Base-by-base conservation (phyloP, 352 stramenopile species). In the Aphanomyces astaci region DNA sequence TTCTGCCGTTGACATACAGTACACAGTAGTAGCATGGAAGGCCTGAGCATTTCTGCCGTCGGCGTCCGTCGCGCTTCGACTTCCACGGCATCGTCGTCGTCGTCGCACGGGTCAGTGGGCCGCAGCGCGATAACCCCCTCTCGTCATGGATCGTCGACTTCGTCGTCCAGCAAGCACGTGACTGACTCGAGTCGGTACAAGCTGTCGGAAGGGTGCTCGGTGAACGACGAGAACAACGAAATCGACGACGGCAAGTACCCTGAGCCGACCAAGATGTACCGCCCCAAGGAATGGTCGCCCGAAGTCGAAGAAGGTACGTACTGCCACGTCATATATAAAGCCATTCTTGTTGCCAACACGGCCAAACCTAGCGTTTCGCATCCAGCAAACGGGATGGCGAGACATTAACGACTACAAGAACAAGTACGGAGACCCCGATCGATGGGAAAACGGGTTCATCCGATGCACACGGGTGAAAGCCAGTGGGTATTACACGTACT, bases 401-500 rank as follows among this genome's bases (percentile, higher is more conserved):
- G 85, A 93, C 55, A 72, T 91, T 51, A 89, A 89, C 52, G 83
- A 91, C 74, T 91, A 93, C 74, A 87, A 84, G 74, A 78, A 88
- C 66, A 85, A 76, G 28, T 89, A 90, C 48, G 82, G 82, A 22
- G 74, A 90, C 48, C 84, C 81, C 2, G 80, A 90, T 24, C 81
- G 81, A 53, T 90, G 82, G 82, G 70, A 81, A 25, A 92, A 90
- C 39, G 82, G 81, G 15, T 88, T 80, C 63, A 82, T 92, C 60
- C 82, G 81, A 15, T 92, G 82, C 74, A 92, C 84, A 7, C 79
- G 84, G 39, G 84, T 90, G 45, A 90, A 92, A 66, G 85, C 77
- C 70, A 92, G 88, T 55, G 82, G 84, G 19, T 92, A 88, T 71
- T 92, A 89, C 70, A 92, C 84, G 0, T 92, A 92, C 66, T 92